A percentile compares a stretch with the other conserved stretches of the same genome.
These are phyloP conservation scores for Lactifluus hygrophoroides DNA, from an alignment of 768 basidiomycete species.

Conservation along the genomic window DNA sequence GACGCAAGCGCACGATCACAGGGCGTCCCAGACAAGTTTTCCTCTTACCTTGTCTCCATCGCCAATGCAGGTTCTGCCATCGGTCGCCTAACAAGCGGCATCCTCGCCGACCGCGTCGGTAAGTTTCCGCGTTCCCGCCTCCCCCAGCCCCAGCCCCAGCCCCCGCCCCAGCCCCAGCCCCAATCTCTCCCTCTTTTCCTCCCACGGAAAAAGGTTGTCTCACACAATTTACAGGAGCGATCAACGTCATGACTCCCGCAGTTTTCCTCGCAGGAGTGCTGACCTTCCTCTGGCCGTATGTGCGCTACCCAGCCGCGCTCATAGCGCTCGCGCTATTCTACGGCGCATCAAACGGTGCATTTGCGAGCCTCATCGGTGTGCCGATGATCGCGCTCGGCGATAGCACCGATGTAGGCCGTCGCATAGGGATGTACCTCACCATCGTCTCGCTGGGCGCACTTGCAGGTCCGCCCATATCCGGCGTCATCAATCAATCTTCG, in stretches of 20 bases:
- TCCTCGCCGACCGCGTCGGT: conserved; percentile 49
- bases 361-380: conserved; percentile 44
- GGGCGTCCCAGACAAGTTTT: conserved; percentile 42
- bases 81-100: conserved; percentile 49
- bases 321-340: conserved; percentile 52
- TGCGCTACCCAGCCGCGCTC: conserved; percentile 34
- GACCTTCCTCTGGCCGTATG: conserved; percentile 68
- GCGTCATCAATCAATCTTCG: conserved; percentile 49
- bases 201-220: not conserved
- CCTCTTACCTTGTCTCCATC: conserved; percentile 59
- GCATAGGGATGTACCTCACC: conserved; percentile 57
- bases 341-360: conserved; percentile 57
- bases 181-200: not conserved
- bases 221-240: conserved; percentile 35
- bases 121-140: conserved; percentile 1
- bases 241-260: conserved; percentile 64
- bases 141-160: no score
- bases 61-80: conserved; percentile 58
- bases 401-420: conserved; percentile 50
- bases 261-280: conserved; percentile 45
- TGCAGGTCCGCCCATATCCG: conserved; percentile 65
- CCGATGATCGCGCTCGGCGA: conserved; percentile 58
- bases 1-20: conserved; percentile 44
- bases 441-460: conserved; percentile 54
- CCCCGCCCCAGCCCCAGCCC: no score